A percentile compares a stretch with the other conserved stretches of the same genome.
Conservation (phyloP, 345 rosid species). For the Geranium rotundifolium region DNA sequence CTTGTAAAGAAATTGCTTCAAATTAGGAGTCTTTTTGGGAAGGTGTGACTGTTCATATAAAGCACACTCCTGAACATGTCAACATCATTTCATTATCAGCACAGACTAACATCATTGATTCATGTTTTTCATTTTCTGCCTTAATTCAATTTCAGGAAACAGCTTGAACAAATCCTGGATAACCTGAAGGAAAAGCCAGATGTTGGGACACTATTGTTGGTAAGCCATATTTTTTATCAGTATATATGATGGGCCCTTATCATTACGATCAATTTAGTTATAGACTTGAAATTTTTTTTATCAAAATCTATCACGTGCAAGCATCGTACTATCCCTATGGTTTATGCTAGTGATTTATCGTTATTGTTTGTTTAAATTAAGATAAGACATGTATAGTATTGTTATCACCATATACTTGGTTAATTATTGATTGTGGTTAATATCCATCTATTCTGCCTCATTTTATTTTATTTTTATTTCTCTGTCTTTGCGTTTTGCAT, state of each 20-base stretch:
- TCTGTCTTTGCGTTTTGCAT: too few species aligned
- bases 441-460: too few species aligned
- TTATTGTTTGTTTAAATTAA: too few species aligned
- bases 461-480: too few species aligned
- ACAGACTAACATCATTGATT: too few species aligned
- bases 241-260: background rate
- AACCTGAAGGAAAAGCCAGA: conserved; percentile 90
- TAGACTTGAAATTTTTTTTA: background rate
- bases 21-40: background rate
- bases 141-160: conserved; percentile 66
- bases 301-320: too few species aligned
- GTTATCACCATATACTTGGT: too few species aligned
- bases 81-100: too few species aligned
- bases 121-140: background rate
- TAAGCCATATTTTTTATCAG: conserved; percentile 8
- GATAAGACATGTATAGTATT: too few species aligned
- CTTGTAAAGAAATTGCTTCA: background rate
- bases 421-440: too few species aligned
- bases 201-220: conserved; percentile 75
- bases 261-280: background rate
- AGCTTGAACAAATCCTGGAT: conserved; percentile 72
- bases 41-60: background rate
- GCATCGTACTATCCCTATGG: too few species aligned
- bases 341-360: too few species aligned
- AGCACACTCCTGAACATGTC: background rate